Evolutionary conservation across 139 green algal species (phyloP).

Genomic region (Auxenochlorella pyrenoidosa): DNA sequence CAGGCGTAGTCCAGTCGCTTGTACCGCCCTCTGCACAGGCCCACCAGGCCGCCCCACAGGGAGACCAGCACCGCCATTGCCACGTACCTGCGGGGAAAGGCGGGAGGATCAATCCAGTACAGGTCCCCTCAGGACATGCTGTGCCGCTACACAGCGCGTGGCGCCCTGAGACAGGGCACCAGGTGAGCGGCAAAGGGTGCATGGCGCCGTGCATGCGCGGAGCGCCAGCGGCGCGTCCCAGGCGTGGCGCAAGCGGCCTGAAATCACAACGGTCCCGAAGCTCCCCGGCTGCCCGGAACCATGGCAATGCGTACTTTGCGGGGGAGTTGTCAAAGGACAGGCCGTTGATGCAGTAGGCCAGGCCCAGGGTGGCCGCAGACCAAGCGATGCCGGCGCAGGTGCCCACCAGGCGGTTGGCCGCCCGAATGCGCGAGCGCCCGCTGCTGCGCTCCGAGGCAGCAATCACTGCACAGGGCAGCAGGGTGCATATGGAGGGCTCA

Average conservation of each 20-base stretch:
- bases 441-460: background rate
- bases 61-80: background rate
- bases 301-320: background rate
- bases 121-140: too few species aligned
- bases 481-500: too few species aligned
- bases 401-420: background rate
- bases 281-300: too few species aligned
- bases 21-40: background rate
- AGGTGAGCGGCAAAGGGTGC: too few species aligned
- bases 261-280: too few species aligned
- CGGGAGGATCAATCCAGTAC: too few species aligned
- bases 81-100: background rate
- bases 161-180: too few species aligned
- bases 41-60: background rate
- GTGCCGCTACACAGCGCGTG: too few species aligned
- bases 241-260: too few species aligned
- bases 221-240: too few species aligned
- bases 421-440: background rate
- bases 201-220: too few species aligned
- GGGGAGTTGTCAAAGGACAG: background rate
- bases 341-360: background rate
- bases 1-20: background rate
- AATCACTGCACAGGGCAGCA: too few species aligned
- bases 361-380: background rate
- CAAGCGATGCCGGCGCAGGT: background rate